phyloP scores from a whole-genome alignment of 805 yeast species.

The Monosporozyma servazzii region DNA sequence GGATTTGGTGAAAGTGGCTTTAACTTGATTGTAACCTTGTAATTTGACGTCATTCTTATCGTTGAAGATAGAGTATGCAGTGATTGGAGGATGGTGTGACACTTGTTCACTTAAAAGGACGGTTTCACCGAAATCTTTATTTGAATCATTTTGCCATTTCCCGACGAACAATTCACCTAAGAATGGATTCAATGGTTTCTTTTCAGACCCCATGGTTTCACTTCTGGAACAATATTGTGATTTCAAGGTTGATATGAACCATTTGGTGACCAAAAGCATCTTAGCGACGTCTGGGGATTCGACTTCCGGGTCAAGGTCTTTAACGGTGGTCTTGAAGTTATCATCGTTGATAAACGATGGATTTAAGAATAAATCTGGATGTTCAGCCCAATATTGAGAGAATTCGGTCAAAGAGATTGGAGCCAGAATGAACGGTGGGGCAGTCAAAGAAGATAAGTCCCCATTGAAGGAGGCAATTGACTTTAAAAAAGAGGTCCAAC shows the following conservation, averaged over 20 bases:
- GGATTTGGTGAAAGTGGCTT: slow-evolving; percentile 71
- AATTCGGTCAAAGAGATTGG: slow-evolving; percentile 85
- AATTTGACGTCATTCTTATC: slow-evolving; percentile 57
- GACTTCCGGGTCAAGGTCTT: slow-evolving; percentile 22
- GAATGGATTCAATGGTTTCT: slow-evolving; percentile 94
- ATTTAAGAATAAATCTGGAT: slow-evolving; percentile 71
- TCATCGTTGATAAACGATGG: slow-evolving; percentile 40
- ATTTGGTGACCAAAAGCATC: slow-evolving; percentile 71
- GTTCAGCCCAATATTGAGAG: slow-evolving; percentile 94
- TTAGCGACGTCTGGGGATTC: slow-evolving; percentile 40
- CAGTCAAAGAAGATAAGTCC: slow-evolving; percentile 87
- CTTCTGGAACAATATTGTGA: slow-evolving; percentile 91
- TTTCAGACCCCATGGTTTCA: slow-evolving; percentile 89
- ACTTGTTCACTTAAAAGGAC: slow-evolving; percentile 83
- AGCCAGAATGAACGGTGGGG: slow-evolving; percentile 93
- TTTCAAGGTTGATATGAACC: slow-evolving; percentile 87
- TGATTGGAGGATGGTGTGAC: slow-evolving; percentile 94
- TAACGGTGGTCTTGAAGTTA: slow-evolving; percentile 12
- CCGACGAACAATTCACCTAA: slow-evolving; percentile 92
- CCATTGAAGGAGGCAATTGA: slow-evolving; percentile 91
- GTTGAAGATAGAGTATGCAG: slow-evolving; percentile 81
- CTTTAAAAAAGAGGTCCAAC: slow-evolving; percentile 89
- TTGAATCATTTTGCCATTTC: slow-evolving; percentile 59
- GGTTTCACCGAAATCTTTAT: slow-evolving; percentile 61
- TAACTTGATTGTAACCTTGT: slow-evolving; percentile 86